Evolutionary conservation across 495 filamentous ascomycete genomes (phyloP).

Genomic region (Aspergillus indologenus): DNA sequence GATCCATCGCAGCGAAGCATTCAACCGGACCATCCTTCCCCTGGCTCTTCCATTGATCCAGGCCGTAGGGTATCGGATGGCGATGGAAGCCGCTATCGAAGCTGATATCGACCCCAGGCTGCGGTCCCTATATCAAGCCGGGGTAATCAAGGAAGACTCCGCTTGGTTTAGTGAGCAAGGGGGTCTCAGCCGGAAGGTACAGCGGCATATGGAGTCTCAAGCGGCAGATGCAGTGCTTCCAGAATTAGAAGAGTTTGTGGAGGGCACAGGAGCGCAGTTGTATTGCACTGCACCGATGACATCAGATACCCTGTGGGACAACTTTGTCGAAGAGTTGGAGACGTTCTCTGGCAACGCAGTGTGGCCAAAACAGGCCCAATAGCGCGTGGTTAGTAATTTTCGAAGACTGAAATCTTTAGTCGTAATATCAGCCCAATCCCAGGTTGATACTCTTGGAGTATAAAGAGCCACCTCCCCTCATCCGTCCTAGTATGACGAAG

Average conservation of each 20-base stretch:
- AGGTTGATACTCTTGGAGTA: too few relatives aligned
- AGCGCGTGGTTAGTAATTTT: too few relatives aligned
- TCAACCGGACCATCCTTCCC: slow-evolving; percentile 32
- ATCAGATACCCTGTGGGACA: neutral
- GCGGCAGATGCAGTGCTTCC: slow-evolving; percentile 22
- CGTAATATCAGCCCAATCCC: too few relatives aligned
- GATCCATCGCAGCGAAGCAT: slow-evolving; percentile 24
- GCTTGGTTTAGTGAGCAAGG: slow-evolving; percentile 32
- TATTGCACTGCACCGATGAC: neutral
- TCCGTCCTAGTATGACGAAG: too few relatives aligned
- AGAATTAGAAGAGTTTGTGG: slow-evolving; percentile 14
- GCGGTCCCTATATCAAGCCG: slow-evolving; percentile 27
- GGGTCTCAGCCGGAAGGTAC: slow-evolving; percentile 11
- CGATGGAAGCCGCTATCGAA: slow-evolving; percentile 24
- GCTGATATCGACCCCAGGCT: slow-evolving; percentile 19
- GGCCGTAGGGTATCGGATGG: slow-evolving; percentile 35
- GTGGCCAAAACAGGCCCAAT: too few relatives aligned
- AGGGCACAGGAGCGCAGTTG: neutral
- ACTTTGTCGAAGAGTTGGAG: neutral
- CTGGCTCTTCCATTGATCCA: slow-evolving; percentile 26
- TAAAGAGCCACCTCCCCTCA: too few relatives aligned
- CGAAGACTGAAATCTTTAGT: too few relatives aligned
- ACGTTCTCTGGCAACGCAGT: neutral
- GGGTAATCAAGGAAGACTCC: slow-evolving; percentile 26
- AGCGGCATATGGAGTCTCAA: slow-evolving; percentile 18